Evolutionary conservation across 331 rosid genomes (phyloP), one percentile per base, ranked within the genome.

Genomic region (Malus hybrid): DNA sequence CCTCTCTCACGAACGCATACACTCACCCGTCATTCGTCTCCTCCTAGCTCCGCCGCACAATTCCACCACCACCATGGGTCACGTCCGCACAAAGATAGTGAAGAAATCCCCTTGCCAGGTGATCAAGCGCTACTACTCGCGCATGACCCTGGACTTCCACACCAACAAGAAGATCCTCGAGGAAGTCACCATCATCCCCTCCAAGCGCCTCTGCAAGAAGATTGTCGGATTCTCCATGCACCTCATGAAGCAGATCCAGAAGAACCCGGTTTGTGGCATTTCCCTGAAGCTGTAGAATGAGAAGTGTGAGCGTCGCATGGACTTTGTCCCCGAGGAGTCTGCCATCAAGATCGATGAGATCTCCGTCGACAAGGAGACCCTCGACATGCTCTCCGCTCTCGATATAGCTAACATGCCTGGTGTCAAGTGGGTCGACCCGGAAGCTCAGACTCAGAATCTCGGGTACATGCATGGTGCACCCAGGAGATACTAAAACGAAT

Each of bases 61-160:
- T 5, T 57, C 7, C 28, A 18, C 46, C 48, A 20, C 48, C 50
- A 24, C 71, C 53, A 92, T 92, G 96, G 97, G 93, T 3, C 89
- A 92, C 14, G 93, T 92, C 15, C 86, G 93, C 15, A 89, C 96
- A 2, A 89, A 89, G 69, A 89, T 92, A 0, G 93, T 92, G 82
- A 92, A 92, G 81, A 92, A 92, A 13, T 88, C 92, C 24, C 87
- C 97, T 0, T 82, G 92, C 0, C 92, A 90, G 44, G 96, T n/a
- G n/a, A n/a, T n/a, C n/a, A n/a, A n/a, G n/a, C n/a, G n/a, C n/a
- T n/a, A n/a, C n/a, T n/a, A n/a, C n/a, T n/a, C n/a, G n/a, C n/a
- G n/a, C n/a, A n/a, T n/a, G n/a, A n/a, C n/a, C n/a, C n/a, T n/a
- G n/a, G n/a, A n/a, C n/a, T n/a, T n/a, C n/a, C n/a, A n/a, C n/a